phyloP scores from a whole-genome alignment of 108 stramenopile genomes.

The Skeletonema marinoi region DNA sequence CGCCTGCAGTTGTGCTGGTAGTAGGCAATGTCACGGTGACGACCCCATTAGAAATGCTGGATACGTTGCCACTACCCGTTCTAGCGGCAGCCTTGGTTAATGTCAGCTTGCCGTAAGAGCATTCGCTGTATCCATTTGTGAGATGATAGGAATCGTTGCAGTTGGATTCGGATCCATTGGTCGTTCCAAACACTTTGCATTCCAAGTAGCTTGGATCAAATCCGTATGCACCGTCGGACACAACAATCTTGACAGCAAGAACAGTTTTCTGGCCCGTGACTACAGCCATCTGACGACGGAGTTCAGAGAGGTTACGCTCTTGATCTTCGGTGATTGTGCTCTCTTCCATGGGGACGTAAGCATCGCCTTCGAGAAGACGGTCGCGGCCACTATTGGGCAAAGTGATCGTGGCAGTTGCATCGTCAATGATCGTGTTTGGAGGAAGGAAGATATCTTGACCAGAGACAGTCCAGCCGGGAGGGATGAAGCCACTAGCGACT shows the following conservation, averaged over 20 bases:
- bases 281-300: not conserved
- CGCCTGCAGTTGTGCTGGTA: not conserved
- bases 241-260: slow-evolving; percentile 11
- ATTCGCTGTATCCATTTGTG: slow-evolving; percentile 32
- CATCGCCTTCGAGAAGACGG: not conserved
- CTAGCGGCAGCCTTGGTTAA: slow-evolving; percentile 14
- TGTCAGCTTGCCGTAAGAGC: slow-evolving; percentile 23
- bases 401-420: not conserved
- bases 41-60: slow-evolving; percentile 14
- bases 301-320: slow-evolving; percentile 1
- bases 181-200: slow-evolving; percentile 43
- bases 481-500: not conserved
- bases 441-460: not conserved
- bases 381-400: not conserved
- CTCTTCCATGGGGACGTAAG: not conserved
- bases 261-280: slow-evolving; percentile 6
- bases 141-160: slow-evolving; percentile 31
- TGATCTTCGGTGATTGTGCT: not conserved
- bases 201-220: not conserved
- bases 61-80: not conserved
- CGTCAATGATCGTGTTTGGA: not conserved
- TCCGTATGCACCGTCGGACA: slow-evolving; percentile 13
- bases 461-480: not conserved
- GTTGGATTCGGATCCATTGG: not conserved
- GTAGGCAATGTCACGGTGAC: slow-evolving; percentile 6